These are phyloP conservation scores for Phytophthora pisi DNA, from an alignment of 352 stramenopile species.

Conservation along the genomic window DNA sequence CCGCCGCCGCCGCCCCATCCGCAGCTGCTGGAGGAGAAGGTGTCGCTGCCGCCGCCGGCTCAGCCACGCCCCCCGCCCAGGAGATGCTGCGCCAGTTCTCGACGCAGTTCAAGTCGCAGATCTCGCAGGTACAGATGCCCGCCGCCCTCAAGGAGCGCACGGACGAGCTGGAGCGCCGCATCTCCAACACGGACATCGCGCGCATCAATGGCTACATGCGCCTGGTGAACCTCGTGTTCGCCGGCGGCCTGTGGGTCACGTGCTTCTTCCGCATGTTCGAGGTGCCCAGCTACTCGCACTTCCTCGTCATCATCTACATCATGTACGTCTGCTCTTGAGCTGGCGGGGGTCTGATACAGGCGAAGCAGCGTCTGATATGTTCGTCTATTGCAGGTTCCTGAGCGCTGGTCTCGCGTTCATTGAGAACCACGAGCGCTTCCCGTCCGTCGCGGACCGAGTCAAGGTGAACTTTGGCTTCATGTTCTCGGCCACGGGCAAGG, in stretches of 20 bases:
- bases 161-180: constrained; percentile 73
- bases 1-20: constrained; percentile 1
- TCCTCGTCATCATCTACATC: constrained; percentile 86
- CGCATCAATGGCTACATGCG: constrained; percentile 90
- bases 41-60: not conserved
- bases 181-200: constrained; percentile 77
- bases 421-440: constrained; percentile 87
- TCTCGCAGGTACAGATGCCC: constrained; percentile 64
- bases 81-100: constrained; percentile 40
- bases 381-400: constrained; percentile 45
- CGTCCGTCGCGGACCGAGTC: constrained; percentile 73
- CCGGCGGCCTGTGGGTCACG: constrained; percentile 65
- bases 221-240: constrained; percentile 74
- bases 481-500: constrained; percentile 86
- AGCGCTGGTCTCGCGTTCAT: constrained; percentile 74
- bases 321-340: constrained; percentile 48
- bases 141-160: constrained; percentile 71
- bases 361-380: not conserved
- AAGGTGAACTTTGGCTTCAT: constrained; percentile 91
- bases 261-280: constrained; percentile 84
- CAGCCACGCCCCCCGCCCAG: not conserved
- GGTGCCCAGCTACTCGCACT: constrained; percentile 79
- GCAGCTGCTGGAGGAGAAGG: constrained; percentile 6
- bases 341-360: not conserved
- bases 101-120: constrained; percentile 40